phyloP scores from a whole-genome alignment of 768 basidiomycete genomes.

The Auriculariales sp. region DNA sequence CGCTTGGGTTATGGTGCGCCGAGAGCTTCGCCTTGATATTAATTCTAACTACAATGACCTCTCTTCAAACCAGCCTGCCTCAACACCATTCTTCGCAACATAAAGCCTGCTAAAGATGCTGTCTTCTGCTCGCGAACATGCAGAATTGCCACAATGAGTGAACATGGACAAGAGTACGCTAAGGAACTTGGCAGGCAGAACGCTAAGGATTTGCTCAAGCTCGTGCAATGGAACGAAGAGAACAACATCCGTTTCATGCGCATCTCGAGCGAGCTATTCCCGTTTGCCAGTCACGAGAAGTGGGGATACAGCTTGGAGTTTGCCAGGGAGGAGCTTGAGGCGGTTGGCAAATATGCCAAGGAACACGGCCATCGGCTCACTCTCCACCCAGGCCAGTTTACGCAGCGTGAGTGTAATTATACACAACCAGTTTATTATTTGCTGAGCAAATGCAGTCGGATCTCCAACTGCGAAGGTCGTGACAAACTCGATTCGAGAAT shows the following conservation, averaged over 20 bases:
- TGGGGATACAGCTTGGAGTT: conserved; percentile 76
- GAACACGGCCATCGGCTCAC: conserved; percentile 69
- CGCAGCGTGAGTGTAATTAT: conserved; percentile 28
- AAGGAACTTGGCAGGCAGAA: conserved; percentile 72
- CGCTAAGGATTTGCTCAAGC: conserved; percentile 47
- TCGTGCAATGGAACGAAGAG: conserved; percentile 85
- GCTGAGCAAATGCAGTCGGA: conserved; percentile 32
- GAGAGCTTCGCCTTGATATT: not conserved
- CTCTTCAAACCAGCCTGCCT: conserved; percentile 61
- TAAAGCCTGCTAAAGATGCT: conserved; percentile 36
- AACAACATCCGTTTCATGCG: conserved; percentile 80
- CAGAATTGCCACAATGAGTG: conserved; percentile 63
- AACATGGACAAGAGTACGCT: conserved; percentile 69
- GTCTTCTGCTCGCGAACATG: conserved; percentile 48
- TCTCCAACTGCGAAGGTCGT: conserved; percentile 67
- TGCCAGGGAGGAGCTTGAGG: conserved; percentile 39
- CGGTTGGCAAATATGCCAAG: conserved; percentile 51
- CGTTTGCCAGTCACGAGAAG: conserved; percentile 69
- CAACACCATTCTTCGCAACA: conserved; percentile 65
- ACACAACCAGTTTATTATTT: not conserved
- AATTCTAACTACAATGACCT: conserved; percentile 2
- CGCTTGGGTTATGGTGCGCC: conserved; percentile 27
- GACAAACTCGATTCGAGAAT: conserved; percentile 59
- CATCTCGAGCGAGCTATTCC: conserved; percentile 85
- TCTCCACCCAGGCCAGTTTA: conserved; percentile 79